phyloP scores from a whole-genome alignment of 306 rosid species.

The Cucurbita pepo region DNA sequence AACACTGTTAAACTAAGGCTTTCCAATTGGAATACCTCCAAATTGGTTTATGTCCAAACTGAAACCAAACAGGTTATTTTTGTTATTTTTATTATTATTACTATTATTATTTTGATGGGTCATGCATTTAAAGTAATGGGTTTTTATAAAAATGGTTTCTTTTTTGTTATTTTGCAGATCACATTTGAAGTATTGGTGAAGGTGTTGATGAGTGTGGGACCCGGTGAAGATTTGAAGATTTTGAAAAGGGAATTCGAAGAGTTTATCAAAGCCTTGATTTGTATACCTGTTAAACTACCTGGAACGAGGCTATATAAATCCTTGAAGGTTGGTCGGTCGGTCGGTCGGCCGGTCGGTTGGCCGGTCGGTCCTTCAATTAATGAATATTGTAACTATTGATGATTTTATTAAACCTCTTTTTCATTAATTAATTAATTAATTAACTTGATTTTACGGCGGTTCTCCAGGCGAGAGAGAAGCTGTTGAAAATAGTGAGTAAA shows the following conservation, averaged over 20 bases:
- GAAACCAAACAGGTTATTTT: constrained; percentile 49
- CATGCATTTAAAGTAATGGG: neutral
- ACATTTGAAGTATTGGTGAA: constrained; percentile 58
- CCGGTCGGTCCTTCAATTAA: neutral
- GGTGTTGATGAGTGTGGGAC: constrained; percentile 62
- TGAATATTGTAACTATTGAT: neutral
- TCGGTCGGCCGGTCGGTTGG: too few relatives aligned
- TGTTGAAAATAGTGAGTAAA: constrained; percentile 49
- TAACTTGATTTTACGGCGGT: neutral
- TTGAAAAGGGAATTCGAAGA: constrained; percentile 58
- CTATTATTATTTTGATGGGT: neutral
- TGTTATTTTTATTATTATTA: neutral
- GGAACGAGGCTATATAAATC: constrained; percentile 79
- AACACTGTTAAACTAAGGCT: constrained; percentile 39
- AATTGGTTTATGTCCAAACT: constrained; percentile 44
- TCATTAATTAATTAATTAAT: neutral
- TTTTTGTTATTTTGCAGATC: constrained; percentile 25
- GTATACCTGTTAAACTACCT: constrained; percentile 77
- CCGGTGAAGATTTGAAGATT: constrained; percentile 55
- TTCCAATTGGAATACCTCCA: constrained; percentile 29
- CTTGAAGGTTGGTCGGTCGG: constrained; percentile 33
- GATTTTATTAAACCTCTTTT: neutral
- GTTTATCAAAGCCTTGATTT: constrained; percentile 72
- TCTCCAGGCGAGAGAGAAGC: constrained; percentile 57
- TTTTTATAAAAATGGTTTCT: neutral